Base-by-base conservation (phyloP, 192 early-diverging fungal genomes). In the Gonapodya prolifera region DNA sequence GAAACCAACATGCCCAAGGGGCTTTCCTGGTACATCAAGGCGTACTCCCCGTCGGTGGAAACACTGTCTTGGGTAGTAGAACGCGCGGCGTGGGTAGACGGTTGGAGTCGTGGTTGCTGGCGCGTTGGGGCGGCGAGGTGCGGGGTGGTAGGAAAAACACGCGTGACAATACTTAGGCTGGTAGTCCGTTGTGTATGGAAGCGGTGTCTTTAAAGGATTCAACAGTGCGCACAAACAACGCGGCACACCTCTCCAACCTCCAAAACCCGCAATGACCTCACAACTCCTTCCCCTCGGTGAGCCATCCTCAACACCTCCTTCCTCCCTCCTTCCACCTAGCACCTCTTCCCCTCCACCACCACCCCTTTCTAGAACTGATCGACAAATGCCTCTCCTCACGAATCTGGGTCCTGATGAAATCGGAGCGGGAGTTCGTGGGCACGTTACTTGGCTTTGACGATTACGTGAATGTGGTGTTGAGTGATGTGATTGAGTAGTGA, bases 381-480 rank as follows among this genome's bases (percentile, higher is more conserved):
- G 97, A 99, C 84, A 93, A 96, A 80, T 99, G 97, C 85, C 95
- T 98, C 76, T 96, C 96, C 30, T 96, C 94, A 76, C 89, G 91
- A 79, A 96, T 99, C 77, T 97, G 95, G 96, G 96, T 99, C 0
- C 82, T 97, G 69, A 96, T 99, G 95, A 98, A 98, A 86, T 87
- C 88, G 28, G 94, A 98, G 78, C 96, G 94, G 86, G 97, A 99
- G 84, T 99, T 99, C 82, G 90, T 91, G 28, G 97, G 97, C 2
- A 96, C 94, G 23, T 86, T 99, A 76, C 85, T 95, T 1, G 95
- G 95, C 29, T 99, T 99, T 83, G 97, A 99, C 80, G 97, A 99
- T 84, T 99, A 91, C 86, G 96, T 98, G 79, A 98, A 98, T 84
- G 97, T 99, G 97, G 96, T 99, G 1, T 83, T 99, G 76, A 93